Conservation (phyloP, 352 stramenopile species). For the Pythium aristosporum region DNA sequence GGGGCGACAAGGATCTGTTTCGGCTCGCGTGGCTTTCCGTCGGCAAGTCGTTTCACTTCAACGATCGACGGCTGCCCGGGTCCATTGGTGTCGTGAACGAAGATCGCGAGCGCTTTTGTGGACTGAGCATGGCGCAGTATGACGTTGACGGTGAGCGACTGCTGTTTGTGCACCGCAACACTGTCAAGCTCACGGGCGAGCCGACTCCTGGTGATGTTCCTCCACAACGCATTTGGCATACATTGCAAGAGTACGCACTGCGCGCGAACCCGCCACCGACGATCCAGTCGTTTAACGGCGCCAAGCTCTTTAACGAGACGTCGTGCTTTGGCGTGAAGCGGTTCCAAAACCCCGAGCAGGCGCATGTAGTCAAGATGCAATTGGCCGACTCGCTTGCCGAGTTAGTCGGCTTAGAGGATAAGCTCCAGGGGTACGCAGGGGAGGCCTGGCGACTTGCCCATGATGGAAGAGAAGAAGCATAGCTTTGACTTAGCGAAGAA, state of each 20-base stretch:
- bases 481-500: background rate
- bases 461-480: background rate
- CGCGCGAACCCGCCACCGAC: conserved; percentile 28
- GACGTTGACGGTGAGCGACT: conserved; percentile 20
- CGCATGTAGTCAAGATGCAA: conserved; percentile 5
- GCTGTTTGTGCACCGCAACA: conserved; percentile 36
- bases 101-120: conserved; percentile 26
- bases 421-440: conserved; percentile 17
- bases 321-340: conserved; percentile 71
- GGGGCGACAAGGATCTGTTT: conserved; percentile 38
- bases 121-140: conserved; percentile 36
- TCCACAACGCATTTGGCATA: conserved; percentile 36
- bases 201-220: conserved; percentile 16
- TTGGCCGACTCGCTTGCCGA: background rate
- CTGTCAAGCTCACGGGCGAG: conserved; percentile 58
- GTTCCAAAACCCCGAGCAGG: conserved; percentile 21
- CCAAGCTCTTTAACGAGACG: conserved; percentile 61
- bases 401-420: conserved; percentile 22
- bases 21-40: conserved; percentile 28
- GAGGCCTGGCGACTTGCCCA: conserved; percentile 6
- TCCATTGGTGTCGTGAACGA: conserved; percentile 25
- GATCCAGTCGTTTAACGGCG: conserved; percentile 58
- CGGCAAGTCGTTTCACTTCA: conserved; percentile 24
- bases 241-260: conserved; percentile 40
- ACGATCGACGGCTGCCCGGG: conserved; percentile 22